phyloP scores from a whole-genome alignment of 305 asterid species.

The Withania somnifera region DNA sequence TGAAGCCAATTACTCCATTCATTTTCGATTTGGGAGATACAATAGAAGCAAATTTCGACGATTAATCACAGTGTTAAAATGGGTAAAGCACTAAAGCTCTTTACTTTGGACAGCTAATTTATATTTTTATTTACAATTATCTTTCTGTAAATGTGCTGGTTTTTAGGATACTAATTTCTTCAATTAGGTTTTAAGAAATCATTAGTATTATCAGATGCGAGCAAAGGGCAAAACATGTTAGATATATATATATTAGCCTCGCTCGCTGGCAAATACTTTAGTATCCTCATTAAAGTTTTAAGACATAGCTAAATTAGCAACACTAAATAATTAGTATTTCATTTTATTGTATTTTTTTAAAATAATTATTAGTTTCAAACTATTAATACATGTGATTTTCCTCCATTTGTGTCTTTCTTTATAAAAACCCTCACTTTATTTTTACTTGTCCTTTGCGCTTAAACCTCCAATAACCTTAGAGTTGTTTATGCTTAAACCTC shows the following conservation, averaged over 20 bases:
- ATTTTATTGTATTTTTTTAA: too few species aligned
- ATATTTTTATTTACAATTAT: not conserved
- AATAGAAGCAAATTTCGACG: not conserved
- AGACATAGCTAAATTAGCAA: too few species aligned
- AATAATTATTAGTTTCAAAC: too few species aligned
- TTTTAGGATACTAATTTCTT: not conserved
- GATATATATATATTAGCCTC: too few species aligned
- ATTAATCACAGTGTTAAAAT: not conserved
- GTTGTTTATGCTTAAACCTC: not conserved
- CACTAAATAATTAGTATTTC: too few species aligned
- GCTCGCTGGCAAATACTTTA: too few species aligned
- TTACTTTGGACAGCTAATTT: not conserved
- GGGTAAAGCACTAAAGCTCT: not conserved
- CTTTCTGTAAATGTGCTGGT: not conserved
- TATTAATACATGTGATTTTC: not conserved
- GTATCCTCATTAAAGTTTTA: too few species aligned
- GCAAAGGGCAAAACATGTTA: not conserved
- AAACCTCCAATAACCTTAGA: not conserved
- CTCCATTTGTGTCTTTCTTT: not conserved
- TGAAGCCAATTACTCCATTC: not conserved
- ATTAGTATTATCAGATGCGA: not conserved
- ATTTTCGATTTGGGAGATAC: not conserved
- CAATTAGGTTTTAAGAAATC: not conserved
- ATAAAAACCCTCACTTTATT: not conserved
- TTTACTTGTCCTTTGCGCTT: not conserved